These are phyloP conservation scores for Colletotrichum sp. DNA, from an alignment of 2,329 filamentous ascomycete species.

Conservation along the genomic window DNA sequence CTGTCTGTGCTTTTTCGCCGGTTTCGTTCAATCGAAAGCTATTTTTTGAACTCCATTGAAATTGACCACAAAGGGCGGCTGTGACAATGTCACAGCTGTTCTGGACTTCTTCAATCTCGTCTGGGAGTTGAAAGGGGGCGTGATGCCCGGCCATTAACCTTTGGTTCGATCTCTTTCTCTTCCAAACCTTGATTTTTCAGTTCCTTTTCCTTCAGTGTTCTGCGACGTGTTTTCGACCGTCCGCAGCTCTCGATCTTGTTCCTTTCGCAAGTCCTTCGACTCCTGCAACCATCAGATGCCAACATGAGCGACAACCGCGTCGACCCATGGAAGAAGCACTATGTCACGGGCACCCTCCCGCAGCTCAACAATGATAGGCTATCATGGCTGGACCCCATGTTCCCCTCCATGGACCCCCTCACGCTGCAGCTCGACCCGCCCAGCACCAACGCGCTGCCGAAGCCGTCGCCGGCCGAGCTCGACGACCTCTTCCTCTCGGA, in stretches of 20 bases:
- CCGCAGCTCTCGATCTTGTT: neutral
- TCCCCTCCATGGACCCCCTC: neutral
- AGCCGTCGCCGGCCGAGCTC: neutral
- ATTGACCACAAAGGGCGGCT: neutral
- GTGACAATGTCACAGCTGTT: neutral
- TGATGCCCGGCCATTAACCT: neutral
- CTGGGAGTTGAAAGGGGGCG: neutral
- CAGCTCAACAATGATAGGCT: neutral
- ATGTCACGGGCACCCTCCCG: neutral
- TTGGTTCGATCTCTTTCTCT: neutral
- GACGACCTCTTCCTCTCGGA: slow-evolving; percentile 15
- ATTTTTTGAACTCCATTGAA: neutral
- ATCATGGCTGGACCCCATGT: slow-evolving; percentile 8
- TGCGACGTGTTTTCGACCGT: neutral
- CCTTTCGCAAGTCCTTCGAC: neutral
- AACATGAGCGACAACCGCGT: neutral
- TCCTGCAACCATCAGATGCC: neutral
- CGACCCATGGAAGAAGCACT: neutral
- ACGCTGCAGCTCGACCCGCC: neutral
- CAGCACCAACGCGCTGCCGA: neutral
- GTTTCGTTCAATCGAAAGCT: neutral
- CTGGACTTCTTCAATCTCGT: neutral
- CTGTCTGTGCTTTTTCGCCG: neutral
- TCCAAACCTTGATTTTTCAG: accelerated
- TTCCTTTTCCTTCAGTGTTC: neutral